Conservation (phyloP, 768 basidiomycete genomes). For the Tremella mesenterica region DNA sequence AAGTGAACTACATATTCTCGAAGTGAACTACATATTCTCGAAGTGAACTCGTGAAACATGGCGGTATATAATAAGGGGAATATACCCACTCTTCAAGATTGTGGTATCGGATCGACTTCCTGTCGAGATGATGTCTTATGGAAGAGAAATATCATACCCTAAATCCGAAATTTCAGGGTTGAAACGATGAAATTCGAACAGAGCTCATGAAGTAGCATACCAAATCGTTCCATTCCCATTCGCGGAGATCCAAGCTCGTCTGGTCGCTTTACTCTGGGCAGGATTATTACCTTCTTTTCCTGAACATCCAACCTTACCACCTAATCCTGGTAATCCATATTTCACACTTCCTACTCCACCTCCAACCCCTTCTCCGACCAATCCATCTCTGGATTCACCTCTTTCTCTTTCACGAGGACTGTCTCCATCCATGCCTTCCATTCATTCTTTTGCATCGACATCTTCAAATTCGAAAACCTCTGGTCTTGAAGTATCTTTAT, state of each 20-base stretch:
- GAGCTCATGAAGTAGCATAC: constrained; percentile 32
- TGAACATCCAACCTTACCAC: constrained; percentile 15
- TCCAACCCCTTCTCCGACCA: constrained; percentile 1
- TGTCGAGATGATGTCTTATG: too few species aligned
- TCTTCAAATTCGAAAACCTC: neutral
- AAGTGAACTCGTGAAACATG: too few species aligned
- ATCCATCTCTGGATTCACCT: neutral
- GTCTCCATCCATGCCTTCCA: too few species aligned
- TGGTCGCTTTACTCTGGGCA: constrained; percentile 37
- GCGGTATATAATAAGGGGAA: too few species aligned
- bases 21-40: too few species aligned
- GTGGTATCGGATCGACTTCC: too few species aligned
- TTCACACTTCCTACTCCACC: constrained; percentile 5
- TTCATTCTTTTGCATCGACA: neutral
- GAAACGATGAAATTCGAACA: too few species aligned
- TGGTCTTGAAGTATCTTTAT: neutral
- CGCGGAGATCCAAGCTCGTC: constrained; percentile 64
- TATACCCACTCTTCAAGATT: too few species aligned
- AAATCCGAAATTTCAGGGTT: too few species aligned
- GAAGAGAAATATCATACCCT: too few species aligned
- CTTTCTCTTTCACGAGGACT: too few species aligned
- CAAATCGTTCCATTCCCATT: constrained; percentile 64
- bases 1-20: too few species aligned
- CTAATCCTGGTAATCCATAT: constrained; percentile 23
- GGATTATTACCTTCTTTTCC: constrained; percentile 33